Conservation (phyloP, 1,284 basidiomycete species). For the Ustilago cynodontis region DNA sequence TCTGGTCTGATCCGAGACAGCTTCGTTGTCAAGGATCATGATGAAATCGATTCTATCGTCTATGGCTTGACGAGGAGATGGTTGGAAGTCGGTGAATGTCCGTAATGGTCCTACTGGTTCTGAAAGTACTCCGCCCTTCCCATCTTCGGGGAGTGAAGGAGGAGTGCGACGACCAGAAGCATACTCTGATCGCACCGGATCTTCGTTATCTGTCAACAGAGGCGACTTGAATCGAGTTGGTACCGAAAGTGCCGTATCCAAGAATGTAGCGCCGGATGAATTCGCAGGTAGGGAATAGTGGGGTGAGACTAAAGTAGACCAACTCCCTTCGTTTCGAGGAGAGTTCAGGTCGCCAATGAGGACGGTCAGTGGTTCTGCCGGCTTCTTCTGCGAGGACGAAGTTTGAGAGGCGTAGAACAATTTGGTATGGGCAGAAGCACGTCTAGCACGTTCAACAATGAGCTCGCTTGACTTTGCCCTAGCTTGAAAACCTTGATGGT, state of each 20-base stretch:
- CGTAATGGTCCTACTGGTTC: conserved; percentile 35
- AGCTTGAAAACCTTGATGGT: conserved; percentile 52
- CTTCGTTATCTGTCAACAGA: conserved; percentile 45
- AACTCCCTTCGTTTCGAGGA: conserved; percentile 48
- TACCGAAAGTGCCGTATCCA: conserved; percentile 48
- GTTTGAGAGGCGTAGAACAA: conserved; percentile 6
- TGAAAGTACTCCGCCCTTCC: conserved; percentile 17
- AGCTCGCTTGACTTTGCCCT: conserved; percentile 46
- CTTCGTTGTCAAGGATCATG: conserved; percentile 44
- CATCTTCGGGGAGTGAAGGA: background rate
- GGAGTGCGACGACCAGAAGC: conserved; percentile 22
- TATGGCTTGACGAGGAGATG: conserved; percentile 31
- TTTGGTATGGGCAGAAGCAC: conserved; percentile 20
- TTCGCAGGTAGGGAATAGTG: conserved; percentile 36
- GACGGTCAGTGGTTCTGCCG: conserved; percentile 43
- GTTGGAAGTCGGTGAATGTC: conserved; percentile 54
- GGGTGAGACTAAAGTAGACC: conserved; percentile 51
- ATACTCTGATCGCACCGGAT: conserved; percentile 21
- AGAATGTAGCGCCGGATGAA: conserved; percentile 29
- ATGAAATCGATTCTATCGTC: conserved; percentile 57
- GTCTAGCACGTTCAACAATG: conserved; percentile 39
- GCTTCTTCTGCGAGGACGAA: background rate
- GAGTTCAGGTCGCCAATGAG: conserved; percentile 58
- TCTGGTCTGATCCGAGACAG: conserved; percentile 38
- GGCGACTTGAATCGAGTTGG: conserved; percentile 32